Conservation (phyloP, 768 basidiomycete species). For the Mycena vulgaris region DNA sequence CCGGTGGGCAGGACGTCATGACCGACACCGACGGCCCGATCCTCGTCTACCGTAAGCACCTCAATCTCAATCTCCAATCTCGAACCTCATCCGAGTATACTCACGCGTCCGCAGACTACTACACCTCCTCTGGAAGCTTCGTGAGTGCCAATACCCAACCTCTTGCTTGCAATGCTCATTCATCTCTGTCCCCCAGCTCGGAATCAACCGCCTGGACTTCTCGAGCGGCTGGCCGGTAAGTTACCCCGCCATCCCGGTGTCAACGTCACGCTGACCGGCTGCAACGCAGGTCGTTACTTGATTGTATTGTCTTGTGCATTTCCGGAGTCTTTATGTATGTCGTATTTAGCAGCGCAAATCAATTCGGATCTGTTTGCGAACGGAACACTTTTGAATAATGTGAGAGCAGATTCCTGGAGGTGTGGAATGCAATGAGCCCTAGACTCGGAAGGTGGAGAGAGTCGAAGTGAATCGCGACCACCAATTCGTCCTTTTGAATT, state of each 20-base stretch:
- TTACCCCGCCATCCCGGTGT: neutral
- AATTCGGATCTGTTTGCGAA: neutral
- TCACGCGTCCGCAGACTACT: conserved; percentile 52
- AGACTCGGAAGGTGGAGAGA: no score
- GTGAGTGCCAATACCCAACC: conserved; percentile 45
- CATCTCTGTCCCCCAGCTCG: conserved; percentile 47
- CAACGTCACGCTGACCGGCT: neutral
- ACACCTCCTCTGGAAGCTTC: conserved; percentile 61
- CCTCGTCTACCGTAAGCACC: conserved; percentile 56
- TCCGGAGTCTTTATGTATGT: neutral
- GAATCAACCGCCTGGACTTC: conserved; percentile 65
- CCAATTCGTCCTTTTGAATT: no score
- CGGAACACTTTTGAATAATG: no score
- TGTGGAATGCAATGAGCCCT: no score
- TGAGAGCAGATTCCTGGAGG: no score
- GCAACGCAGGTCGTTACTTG: neutral
- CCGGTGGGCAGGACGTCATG: conserved; percentile 69
- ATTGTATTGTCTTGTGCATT: neutral
- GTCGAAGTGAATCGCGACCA: no score
- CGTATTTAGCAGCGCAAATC: neutral
- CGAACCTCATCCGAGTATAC: neutral
- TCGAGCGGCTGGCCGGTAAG: conserved; percentile 66
- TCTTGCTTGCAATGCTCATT: neutral
- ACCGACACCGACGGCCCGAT: conserved; percentile 61
- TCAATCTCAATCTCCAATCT: neutral